Percentiles rank a stretch among this genome's conserved stretches.
phyloP scores from a whole-genome alignment of 2,329 filamentous ascomycete genomes.

The Harringtonia lauricola region DNA sequence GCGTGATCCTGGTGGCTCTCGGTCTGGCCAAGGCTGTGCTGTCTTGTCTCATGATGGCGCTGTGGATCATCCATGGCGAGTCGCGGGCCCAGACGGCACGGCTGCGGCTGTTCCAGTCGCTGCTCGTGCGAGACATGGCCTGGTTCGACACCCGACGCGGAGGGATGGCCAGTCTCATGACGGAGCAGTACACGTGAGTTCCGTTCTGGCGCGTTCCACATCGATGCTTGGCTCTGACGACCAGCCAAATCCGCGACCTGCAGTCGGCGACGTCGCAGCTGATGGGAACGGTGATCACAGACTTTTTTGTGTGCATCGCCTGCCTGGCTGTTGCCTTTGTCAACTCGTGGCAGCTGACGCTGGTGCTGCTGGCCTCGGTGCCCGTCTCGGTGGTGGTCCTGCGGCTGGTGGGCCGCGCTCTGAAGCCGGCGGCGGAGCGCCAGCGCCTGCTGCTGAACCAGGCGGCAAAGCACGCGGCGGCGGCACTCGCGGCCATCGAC shows the following conservation, averaged over 20 bases:
- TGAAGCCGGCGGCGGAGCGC: conserved; percentile 54
- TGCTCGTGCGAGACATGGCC: conserved; percentile 62
- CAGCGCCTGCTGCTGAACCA: conserved; percentile 58
- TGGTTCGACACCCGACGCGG: conserved; percentile 73
- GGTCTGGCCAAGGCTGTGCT: conserved; percentile 56
- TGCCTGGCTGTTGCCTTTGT: conserved; percentile 64
- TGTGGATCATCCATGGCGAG: conserved; percentile 74
- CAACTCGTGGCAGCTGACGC: conserved; percentile 73
- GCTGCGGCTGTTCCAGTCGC: conserved; percentile 49
- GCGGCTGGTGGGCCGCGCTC: conserved; percentile 43
- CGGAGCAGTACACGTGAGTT: conserved; percentile 61
- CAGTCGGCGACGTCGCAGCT: conserved; percentile 72
- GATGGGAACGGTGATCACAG: conserved; percentile 57
- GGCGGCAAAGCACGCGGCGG: conserved; percentile 61
- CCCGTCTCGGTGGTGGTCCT: conserved; percentile 56
- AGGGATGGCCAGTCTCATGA: conserved; percentile 61
- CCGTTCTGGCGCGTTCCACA: not conserved
- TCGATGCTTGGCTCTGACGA: not conserved
- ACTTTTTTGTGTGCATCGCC: conserved; percentile 50
- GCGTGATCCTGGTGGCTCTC: conserved; percentile 50
- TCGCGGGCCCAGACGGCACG: conserved; percentile 60
- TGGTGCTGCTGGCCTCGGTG: conserved; percentile 64
- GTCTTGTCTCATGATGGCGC: conserved; percentile 52
- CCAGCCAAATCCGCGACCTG: conserved; percentile 70
- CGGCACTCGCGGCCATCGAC: conserved; percentile 64